A percentile compares a stretch with the other conserved stretches of the same genome.
Conservation (phyloP, 768 basidiomycete genomes). For the Mycena epipterygia region DNA sequence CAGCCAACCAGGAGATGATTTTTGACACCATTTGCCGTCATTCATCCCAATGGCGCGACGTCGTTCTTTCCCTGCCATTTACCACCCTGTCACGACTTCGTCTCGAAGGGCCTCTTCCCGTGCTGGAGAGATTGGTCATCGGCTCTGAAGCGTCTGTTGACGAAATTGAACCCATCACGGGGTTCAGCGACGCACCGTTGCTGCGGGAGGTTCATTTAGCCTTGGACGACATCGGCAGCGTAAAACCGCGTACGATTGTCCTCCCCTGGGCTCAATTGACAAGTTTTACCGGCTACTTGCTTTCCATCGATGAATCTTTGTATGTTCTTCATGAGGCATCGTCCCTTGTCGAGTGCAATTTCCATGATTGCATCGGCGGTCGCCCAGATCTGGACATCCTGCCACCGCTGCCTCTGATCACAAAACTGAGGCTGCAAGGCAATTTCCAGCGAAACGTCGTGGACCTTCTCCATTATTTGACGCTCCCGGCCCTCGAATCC, state of each 20-base stretch:
- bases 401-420: background rate
- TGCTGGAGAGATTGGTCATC: background rate
- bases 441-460: background rate
- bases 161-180: background rate
- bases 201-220: background rate
- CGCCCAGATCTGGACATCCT: background rate
- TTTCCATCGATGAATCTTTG: background rate
- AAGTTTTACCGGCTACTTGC: background rate
- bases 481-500: background rate
- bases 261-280: slow-evolving; percentile 6
- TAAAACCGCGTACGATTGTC: background rate
- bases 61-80: slow-evolving; percentile 5
- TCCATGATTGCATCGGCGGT: background rate
- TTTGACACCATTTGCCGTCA: slow-evolving; percentile 7
- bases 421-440: slow-evolving; percentile 1
- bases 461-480: background rate
- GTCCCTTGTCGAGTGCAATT: background rate
- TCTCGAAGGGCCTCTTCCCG: background rate
- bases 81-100: background rate
- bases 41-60: slow-evolving; percentile 4
- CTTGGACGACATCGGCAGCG: background rate
- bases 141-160: background rate
- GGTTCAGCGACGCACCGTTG: slow-evolving; percentile 6
- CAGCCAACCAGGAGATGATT: background rate
- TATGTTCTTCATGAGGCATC: background rate